Conservation (phyloP, 2,329 filamentous ascomycete genomes). For the Decorospora gaudefroyi region DNA sequence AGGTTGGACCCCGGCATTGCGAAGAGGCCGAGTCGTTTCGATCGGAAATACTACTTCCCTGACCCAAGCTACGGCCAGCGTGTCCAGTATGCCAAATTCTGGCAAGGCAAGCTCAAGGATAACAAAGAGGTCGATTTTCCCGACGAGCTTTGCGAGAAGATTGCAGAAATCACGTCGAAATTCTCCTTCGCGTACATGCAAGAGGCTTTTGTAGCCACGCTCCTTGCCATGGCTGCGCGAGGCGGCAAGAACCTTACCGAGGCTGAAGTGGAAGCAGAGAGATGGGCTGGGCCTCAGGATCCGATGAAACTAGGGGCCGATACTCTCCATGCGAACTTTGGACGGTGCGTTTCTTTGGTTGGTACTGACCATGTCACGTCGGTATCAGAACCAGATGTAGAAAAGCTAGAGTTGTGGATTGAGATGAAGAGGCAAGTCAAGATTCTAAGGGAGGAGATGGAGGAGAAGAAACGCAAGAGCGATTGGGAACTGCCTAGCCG, state of each 20-base stretch:
- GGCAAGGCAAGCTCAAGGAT: slow-evolving; percentile 50
- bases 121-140: slow-evolving; percentile 49
- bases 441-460: slow-evolving; percentile 50
- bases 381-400: slow-evolving; percentile 30
- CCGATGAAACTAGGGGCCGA: slow-evolving; percentile 21
- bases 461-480: slow-evolving; percentile 20
- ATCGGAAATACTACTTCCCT: slow-evolving; percentile 54
- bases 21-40: slow-evolving; percentile 54
- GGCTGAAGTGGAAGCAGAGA: slow-evolving; percentile 15
- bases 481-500: slow-evolving; percentile 7
- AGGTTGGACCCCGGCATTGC: slow-evolving; percentile 66
- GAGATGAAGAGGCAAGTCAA: slow-evolving; percentile 52
- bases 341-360: slow-evolving; percentile 1
- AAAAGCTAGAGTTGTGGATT: slow-evolving; percentile 48
- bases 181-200: slow-evolving; percentile 56
- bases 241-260: slow-evolving; percentile 20
- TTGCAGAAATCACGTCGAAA: slow-evolving; percentile 51
- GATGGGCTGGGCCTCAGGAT: slow-evolving; percentile 37
- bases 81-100: slow-evolving; percentile 52
- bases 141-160: slow-evolving; percentile 46
- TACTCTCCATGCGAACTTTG: slow-evolving; percentile 13
- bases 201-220: slow-evolving; percentile 50
- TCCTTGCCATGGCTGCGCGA: slow-evolving; percentile 45
- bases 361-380: neutral
- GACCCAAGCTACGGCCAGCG: slow-evolving; percentile 48